Base-by-base conservation (phyloP, 352 stramenopile species). In the Chrysophaeum taylorii region DNA sequence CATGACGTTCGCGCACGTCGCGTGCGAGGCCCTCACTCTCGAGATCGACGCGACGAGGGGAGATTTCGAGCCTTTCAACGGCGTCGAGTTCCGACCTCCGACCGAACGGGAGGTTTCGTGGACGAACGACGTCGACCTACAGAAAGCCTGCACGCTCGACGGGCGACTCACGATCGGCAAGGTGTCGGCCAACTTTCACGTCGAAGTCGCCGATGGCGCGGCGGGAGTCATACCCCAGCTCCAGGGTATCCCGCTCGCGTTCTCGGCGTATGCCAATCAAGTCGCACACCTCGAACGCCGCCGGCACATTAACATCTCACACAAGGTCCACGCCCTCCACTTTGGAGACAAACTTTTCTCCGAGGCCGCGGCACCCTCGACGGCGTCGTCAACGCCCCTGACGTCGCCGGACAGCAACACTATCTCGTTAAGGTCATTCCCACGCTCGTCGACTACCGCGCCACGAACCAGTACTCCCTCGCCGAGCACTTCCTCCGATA, bases 391-490 rank as follows among this genome's bases (percentile, higher is more conserved):
- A 7, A 62, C 7, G 16, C 14, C 14, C 48, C 48, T 4, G 2
- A 16, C 31, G 12, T 2, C 31, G 31, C 7, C 14, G 57, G 57
- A 9, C 57, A 66, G 57, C 33, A 42, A 36, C 57, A 45, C 57
- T 66, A 66, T 36, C 16, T 31, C 12, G 18, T 66, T 2, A 66
- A 66, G 35, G 27, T 66, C 57, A 66, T 66, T 36, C 57, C 57
- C 12, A 66, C 57, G 57, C n/a, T n/a, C n/a, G n/a, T n/a, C n/a
- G n/a, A n/a, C n/a, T n/a, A n/a, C n/a, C n/a, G n/a, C n/a, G n/a
- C n/a, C 2, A 45, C 57, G 33, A 66, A 66, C 35, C 57, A 66
- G 35, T 66, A 66, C 35, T 14, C 31, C 1, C 57, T 66, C 33
- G 16, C 33, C 31, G 57, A 66, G 57, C 14, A 42, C 4, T 66